A percentile compares a stretch with the other conserved stretches of the same genome.
Evolutionary conservation across 441 rosid genomes (phyloP).

Genomic region (Hura crepitans): DNA sequence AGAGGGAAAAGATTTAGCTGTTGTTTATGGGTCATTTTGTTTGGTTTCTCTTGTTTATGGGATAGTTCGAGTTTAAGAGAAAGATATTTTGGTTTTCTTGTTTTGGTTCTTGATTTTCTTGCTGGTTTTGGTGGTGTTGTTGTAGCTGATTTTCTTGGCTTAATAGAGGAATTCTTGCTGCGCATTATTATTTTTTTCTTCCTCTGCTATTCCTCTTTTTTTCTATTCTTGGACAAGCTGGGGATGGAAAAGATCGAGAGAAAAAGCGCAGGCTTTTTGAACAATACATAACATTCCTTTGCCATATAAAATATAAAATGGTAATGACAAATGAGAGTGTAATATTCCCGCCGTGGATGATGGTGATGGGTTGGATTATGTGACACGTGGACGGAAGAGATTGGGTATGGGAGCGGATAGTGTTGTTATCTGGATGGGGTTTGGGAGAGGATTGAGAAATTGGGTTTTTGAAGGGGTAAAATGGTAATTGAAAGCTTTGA

Average conservation of each 20-base stretch:
- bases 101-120: slow-evolving; percentile 47
- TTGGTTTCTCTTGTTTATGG: slow-evolving; percentile 12
- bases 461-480: slow-evolving; percentile 4
- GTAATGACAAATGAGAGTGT: background rate
- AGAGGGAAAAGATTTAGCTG: slow-evolving; percentile 40
- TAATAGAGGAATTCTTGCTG: slow-evolving; percentile 14
- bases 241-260: background rate
- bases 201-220: background rate
- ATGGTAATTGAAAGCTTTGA: background rate
- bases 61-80: slow-evolving; percentile 45
- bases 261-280: background rate
- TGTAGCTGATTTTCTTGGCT: slow-evolving; percentile 21
- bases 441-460: slow-evolving; percentile 4
- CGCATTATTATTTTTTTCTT: slow-evolving; percentile 24
- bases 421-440: slow-evolving; percentile 40
- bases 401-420: slow-evolving; percentile 41
- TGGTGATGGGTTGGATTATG: slow-evolving; percentile 21
- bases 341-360: background rate
- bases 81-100: slow-evolving; percentile 59
- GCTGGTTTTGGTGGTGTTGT: slow-evolving; percentile 28
- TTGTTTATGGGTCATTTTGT: slow-evolving; percentile 11
- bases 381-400: slow-evolving; percentile 35
- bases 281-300: background rate
- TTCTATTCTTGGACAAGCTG: background rate
- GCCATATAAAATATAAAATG: background rate